Base-by-base conservation (phyloP, 371 early-diverging fungal genomes). In the Nematocida major region DNA sequence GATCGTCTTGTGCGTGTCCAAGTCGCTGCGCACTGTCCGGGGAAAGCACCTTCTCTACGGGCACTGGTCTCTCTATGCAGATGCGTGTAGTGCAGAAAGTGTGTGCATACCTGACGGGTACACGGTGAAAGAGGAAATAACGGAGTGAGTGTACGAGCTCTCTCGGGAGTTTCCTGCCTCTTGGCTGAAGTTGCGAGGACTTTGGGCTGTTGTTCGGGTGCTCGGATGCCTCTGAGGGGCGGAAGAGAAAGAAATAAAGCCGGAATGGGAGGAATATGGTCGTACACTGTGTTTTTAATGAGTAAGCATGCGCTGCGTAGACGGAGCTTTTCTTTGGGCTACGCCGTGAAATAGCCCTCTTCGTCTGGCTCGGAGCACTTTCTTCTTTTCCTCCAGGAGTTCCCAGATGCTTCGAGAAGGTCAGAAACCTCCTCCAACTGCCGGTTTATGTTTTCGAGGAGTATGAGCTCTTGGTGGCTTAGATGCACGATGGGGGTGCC, bases 301-400 rank as follows among this genome's bases (percentile, higher is more conserved):
- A 24, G 20, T 51, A 51, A 51, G 28, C 24, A n/a, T n/a, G n/a
- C n/a, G n/a, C n/a, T n/a, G n/a, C n/a, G n/a, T n/a, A n/a, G n/a
- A n/a, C n/a, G n/a, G n/a, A n/a, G n/a, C n/a, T n/a, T n/a, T n/a
- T n/a, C n/a, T n/a, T n/a, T n/a, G n/a, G n/a, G n/a, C 30, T 68
- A 69, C 11, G 22, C 63, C 11, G 40, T 57, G 5, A 28, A 18
- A 47, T 43, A 69, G 24, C 70, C 70, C 3, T 69, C 70, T 7
- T 59, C 59, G 47, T 69, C 70, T 3, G 24, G 7, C n/a, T 26
- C 32, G 34, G 47, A 1, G 28, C 7, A 11, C 39, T 57, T 45
- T 51, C 54, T 69, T 62, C 43, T 59, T 28, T 61, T 69, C 28
- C 47, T 62, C 70, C 70, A 69, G n/a, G 69, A 61, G 15, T 30